phyloP scores from a whole-genome alignment of 495 filamentous ascomycete species.

The Aspergillus saccharolyticus region DNA sequence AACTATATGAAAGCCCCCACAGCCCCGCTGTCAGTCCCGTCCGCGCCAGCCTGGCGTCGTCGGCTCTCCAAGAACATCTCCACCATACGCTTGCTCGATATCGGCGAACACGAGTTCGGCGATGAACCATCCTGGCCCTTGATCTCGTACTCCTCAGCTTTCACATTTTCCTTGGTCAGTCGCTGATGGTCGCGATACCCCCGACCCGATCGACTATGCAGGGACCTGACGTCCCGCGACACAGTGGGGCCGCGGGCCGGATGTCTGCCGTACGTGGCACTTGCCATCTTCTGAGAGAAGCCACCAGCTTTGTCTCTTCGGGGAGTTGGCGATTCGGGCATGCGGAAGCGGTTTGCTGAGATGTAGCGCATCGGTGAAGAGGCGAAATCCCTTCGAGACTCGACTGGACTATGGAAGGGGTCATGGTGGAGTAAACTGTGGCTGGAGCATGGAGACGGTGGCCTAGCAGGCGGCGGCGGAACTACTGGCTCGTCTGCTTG shows the following conservation, averaged over 20 bases:
- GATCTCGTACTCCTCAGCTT: slow-evolving; percentile 21
- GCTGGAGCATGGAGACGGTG: not conserved
- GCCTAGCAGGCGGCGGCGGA: not conserved
- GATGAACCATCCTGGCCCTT: slow-evolving; percentile 20
- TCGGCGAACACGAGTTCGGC: slow-evolving; percentile 22
- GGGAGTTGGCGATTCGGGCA: slow-evolving; percentile 33
- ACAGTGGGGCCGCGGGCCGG: slow-evolving; percentile 31
- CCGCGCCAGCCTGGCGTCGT: slow-evolving; percentile 36
- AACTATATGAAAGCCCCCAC: slow-evolving; percentile 27
- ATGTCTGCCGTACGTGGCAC: slow-evolving; percentile 31
- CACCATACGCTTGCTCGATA: slow-evolving; percentile 55
- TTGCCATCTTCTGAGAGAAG: slow-evolving; percentile 24
- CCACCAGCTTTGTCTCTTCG: slow-evolving; percentile 14
- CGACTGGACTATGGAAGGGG: slow-evolving; percentile 1
- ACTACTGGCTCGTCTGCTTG: not conserved
- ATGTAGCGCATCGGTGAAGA: slow-evolving; percentile 27
- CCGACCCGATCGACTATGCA: slow-evolving; percentile 30
- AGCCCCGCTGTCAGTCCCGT: slow-evolving; percentile 15
- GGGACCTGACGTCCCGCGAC: slow-evolving; percentile 20
- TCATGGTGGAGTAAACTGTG: not conserved
- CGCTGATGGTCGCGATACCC: slow-evolving; percentile 19
- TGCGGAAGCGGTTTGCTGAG: slow-evolving; percentile 17
- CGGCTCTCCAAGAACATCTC: slow-evolving; percentile 55
- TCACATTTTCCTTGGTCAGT: slow-evolving; percentile 31
- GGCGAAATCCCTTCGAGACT: slow-evolving; percentile 1